Evolutionary conservation across 164 flowering plant species (phyloP).

Genomic region (Magnolia sinica): DNA sequence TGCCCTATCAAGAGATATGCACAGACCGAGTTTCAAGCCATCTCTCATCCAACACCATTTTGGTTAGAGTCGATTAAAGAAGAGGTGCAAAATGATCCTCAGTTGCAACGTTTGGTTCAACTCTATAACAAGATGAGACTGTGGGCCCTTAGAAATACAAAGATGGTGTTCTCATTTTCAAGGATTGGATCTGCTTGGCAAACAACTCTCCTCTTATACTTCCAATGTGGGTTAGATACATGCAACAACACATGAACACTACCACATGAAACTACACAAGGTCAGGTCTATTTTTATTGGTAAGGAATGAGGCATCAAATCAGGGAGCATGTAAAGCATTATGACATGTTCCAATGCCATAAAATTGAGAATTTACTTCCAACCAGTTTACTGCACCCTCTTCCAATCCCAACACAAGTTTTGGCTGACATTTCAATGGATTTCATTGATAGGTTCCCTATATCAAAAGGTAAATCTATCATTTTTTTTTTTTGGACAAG

Average conservation of each 20-base stretch:
- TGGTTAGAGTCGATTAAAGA: slow-evolving; percentile 1
- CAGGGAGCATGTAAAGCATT: not conserved
- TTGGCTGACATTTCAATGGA: not conserved
- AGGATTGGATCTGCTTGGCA: not conserved
- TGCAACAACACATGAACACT: not conserved
- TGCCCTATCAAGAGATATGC: not conserved
- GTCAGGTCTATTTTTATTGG: not conserved
- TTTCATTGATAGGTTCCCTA: slow-evolving; percentile 5
- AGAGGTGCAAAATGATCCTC: not conserved
- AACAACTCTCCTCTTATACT: not conserved
- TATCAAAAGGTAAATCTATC: not conserved
- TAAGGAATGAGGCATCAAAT: not conserved
- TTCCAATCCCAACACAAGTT: not conserved
- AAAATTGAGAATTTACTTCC: not conserved
- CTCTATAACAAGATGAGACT: not conserved
- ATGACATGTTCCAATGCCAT: not conserved
- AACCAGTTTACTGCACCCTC: not conserved
- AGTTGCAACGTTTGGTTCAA: not conserved
- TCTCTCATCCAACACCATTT: slow-evolving; percentile 1
- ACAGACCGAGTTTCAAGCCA: not conserved
- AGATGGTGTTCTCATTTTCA: slow-evolving; percentile 4
- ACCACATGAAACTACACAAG: not conserved
- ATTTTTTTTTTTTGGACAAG: not conserved
- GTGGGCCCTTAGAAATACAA: slow-evolving; percentile 1
- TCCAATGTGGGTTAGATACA: not conserved